A percentile compares a stretch with the other conserved stretches of the same genome.
Evolutionary conservation across 2,329 filamentous ascomycete genomes (phyloP).

Genomic region (Aspergillus sp.): DNA sequence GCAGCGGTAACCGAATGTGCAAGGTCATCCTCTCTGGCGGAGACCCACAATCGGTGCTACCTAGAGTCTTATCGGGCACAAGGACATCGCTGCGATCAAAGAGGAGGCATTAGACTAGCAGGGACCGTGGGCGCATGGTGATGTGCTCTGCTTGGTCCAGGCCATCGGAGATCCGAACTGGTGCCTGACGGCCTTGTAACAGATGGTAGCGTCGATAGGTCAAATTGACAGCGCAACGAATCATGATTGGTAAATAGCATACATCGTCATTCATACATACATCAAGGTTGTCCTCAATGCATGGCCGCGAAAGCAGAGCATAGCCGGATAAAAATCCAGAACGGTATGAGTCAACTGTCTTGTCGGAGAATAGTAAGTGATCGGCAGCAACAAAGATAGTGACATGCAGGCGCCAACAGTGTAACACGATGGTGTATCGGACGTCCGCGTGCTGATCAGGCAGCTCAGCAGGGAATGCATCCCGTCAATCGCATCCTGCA

Average conservation of each 20-base stretch:
- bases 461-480: neutral
- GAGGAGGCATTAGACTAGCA: neutral
- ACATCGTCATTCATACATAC: neutral
- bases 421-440: neutral
- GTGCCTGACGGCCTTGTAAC: neutral
- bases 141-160: neutral
- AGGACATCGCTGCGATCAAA: neutral
- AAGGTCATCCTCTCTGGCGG: neutral
- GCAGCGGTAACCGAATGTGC: neutral
- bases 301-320: neutral
- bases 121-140: neutral
- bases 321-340: neutral
- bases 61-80: neutral
- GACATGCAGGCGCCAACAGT: too few species aligned
- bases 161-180: neutral
- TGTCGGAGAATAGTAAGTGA: too few species aligned
- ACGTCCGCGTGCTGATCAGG: neutral
- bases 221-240: neutral
- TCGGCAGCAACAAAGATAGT: too few species aligned
- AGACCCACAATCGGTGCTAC: neutral
- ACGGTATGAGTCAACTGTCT: neutral
- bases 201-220: neutral
- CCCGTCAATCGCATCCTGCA: neutral
- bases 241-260: neutral
- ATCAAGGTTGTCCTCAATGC: neutral